phyloP scores from a whole-genome alignment of 2,329 filamentous ascomycete genomes.

The Helminthosporium solani region DNA sequence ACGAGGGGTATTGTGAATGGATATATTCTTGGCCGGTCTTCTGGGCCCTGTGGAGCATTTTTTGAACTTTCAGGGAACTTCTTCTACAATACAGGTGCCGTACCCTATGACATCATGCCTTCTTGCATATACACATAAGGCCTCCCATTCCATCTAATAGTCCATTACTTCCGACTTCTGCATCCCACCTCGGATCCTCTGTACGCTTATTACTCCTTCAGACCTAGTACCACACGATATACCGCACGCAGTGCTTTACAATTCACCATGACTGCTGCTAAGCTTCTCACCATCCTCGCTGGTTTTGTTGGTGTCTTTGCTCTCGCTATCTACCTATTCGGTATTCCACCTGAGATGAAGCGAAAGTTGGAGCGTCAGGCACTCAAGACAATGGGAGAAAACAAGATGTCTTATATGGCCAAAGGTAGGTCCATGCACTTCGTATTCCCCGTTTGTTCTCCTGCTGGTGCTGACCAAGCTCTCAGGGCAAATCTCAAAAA shows the following conservation, averaged over 20 bases:
- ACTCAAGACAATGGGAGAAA: slow-evolving; percentile 55
- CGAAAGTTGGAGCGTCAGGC: slow-evolving; percentile 49
- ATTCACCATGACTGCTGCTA: slow-evolving; percentile 27
- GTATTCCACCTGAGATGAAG: slow-evolving; percentile 50
- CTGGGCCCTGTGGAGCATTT: too few species aligned
- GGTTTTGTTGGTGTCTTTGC: slow-evolving; percentile 40
- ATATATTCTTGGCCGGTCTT: too few species aligned
- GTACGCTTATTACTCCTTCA: background rate
- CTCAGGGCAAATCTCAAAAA: slow-evolving; percentile 41
- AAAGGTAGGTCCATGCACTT: slow-evolving; percentile 31
- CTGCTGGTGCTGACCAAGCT: slow-evolving; percentile 12
- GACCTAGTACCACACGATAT: background rate
- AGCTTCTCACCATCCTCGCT: slow-evolving; percentile 34
- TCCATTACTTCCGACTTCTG: background rate
- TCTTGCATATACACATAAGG: background rate
- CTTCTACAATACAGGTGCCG: background rate
- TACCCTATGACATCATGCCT: slow-evolving; percentile 1
- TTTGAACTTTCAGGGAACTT: too few species aligned
- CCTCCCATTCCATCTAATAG: background rate
- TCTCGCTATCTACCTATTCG: slow-evolving; percentile 50
- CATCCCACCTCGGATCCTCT: slow-evolving; percentile 1
- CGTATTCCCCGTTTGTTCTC: background rate
- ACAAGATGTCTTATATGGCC: slow-evolving; percentile 48
- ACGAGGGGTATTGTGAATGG: too few species aligned
- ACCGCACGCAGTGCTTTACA: background rate